A percentile compares a stretch with the other conserved stretches of the same genome.
Evolutionary conservation across 2,329 filamentous ascomycete species (phyloP).

Genomic region (Coniochaeta hoffmannii): DNA sequence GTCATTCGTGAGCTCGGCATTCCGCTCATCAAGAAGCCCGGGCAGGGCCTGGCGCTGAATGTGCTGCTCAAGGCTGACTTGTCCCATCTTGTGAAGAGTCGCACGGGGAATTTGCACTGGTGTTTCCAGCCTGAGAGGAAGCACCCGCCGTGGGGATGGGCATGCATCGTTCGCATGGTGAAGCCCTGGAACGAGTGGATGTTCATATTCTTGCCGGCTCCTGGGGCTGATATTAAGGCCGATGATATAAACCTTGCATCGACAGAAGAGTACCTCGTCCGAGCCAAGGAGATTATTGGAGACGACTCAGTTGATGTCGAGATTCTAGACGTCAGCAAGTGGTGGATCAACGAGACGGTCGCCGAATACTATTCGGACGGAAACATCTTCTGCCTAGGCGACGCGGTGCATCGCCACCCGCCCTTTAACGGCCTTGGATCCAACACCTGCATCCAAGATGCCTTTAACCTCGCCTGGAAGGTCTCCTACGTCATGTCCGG

Average conservation of each 20-base stretch:
- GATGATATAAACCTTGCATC: constrained; percentile 27
- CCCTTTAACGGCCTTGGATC: constrained; percentile 49
- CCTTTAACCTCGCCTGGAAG: constrained; percentile 50
- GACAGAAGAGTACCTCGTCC: constrained; percentile 35
- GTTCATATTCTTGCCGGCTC: constrained; percentile 43
- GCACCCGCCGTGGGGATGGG: constrained; percentile 43
- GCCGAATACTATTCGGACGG: constrained; percentile 47
- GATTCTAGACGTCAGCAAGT: constrained; percentile 46
- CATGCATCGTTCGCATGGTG: constrained; percentile 48
- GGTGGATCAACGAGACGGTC: constrained; percentile 53
- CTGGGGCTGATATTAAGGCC: constrained; percentile 26
- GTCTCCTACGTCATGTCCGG: constrained; percentile 37
- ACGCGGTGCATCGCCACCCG: constrained; percentile 51
- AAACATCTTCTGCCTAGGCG: constrained; percentile 49
- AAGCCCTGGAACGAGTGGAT: constrained; percentile 58
- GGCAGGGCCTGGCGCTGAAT: constrained; percentile 30
- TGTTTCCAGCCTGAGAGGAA: constrained; percentile 47
- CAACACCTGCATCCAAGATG: constrained; percentile 52
- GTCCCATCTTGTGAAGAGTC: constrained; percentile 38
- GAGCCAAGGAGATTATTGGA: constrained; percentile 44
- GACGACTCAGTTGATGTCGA: constrained; percentile 43
- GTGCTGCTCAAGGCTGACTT: constrained; percentile 38
- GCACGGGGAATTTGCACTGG: constrained; percentile 55
- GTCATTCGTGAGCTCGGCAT: constrained; percentile 28
- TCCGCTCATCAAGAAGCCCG: constrained; percentile 24